Conservation (phyloP, 1,139 yeast genomes). For the Nakaseomyces nivariensis region DNA sequence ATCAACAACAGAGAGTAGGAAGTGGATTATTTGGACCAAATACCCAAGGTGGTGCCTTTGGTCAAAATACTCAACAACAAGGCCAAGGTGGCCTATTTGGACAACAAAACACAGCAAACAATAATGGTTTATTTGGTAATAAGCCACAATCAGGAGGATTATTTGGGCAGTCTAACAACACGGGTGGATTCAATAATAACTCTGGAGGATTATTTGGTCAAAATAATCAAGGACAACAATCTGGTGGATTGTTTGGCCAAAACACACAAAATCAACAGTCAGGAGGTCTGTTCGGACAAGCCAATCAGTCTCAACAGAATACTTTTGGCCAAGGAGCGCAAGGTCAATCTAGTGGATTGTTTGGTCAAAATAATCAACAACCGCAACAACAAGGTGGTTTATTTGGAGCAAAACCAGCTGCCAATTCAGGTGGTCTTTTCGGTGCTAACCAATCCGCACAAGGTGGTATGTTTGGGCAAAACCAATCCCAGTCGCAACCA, state of each 20-base stretch:
- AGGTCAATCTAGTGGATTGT: conserved; percentile 22
- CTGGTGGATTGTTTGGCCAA: conserved; percentile 14
- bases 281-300: conserved; percentile 19
- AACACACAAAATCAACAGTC: neutral
- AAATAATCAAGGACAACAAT: conserved; percentile 7
- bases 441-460: conserved; percentile 15
- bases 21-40: conserved; percentile 8
- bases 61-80: conserved; percentile 29
- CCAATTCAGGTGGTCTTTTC: conserved; percentile 27
- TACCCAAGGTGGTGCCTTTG: conserved; percentile 34
- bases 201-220: conserved; percentile 3
- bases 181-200: conserved; percentile 26
- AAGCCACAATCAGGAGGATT: conserved; percentile 1
- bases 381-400: conserved; percentile 10
- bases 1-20: conserved; percentile 12
- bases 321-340: neutral
- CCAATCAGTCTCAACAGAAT: conserved; percentile 9
- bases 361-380: conserved; percentile 14
- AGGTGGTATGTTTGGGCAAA: conserved; percentile 5
- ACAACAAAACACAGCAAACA: neutral
- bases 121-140: conserved; percentile 3
- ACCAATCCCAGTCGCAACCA: conserved; percentile 4
- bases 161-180: conserved; percentile 26
- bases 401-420: conserved; percentile 15
- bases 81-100: conserved; percentile 27